phyloP scores from a whole-genome alignment of 352 stramenopile genomes.

The Globisporangium heterothallicum region DNA sequence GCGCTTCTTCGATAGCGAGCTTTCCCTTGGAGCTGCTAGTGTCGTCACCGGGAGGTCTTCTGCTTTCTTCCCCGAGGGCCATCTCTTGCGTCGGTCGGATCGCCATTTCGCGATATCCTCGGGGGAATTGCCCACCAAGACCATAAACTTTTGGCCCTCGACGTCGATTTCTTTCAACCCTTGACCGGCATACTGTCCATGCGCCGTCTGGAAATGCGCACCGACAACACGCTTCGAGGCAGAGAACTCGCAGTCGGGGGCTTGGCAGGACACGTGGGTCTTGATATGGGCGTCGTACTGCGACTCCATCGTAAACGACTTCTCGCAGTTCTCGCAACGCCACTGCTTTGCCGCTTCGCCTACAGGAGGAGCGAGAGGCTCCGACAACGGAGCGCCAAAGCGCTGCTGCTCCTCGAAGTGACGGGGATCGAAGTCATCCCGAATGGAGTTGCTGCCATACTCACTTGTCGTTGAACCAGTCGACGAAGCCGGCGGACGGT shows the following conservation, averaged over 20 bases:
- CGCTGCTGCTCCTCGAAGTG: too few species aligned
- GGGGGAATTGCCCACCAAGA: slow-evolving; percentile 74
- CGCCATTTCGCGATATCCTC: slow-evolving; percentile 81
- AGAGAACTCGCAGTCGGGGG: slow-evolving; percentile 53
- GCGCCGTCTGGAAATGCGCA: slow-evolving; percentile 57
- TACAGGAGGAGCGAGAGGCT: slow-evolving; percentile 1
- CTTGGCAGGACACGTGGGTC: slow-evolving; percentile 62
- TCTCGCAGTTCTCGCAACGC: slow-evolving; percentile 65
- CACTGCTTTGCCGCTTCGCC: slow-evolving; percentile 18
- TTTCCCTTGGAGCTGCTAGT: slow-evolving; percentile 7
- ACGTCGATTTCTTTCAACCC: slow-evolving; percentile 81
- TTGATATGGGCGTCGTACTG: slow-evolving; percentile 67
- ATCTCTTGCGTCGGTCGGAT: slow-evolving; percentile 68
- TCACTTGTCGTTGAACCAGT: too few species aligned
- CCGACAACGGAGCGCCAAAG: slow-evolving; percentile 1
- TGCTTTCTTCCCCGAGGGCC: slow-evolving; percentile 21
- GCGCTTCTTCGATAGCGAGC: slow-evolving; percentile 28
- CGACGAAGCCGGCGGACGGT: too few species aligned
- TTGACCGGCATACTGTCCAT: slow-evolving; percentile 62
- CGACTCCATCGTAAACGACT: slow-evolving; percentile 63
- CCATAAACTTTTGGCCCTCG: slow-evolving; percentile 84
- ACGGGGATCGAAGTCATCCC: slow-evolving; percentile 20
- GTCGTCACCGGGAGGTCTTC: too few species aligned
- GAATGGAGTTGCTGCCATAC: not conserved
- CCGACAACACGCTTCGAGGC: slow-evolving; percentile 75